These are phyloP conservation scores for Pestalotiopsis fici DNA, from an alignment of 2,329 filamentous ascomycete species.

Conservation along the genomic window DNA sequence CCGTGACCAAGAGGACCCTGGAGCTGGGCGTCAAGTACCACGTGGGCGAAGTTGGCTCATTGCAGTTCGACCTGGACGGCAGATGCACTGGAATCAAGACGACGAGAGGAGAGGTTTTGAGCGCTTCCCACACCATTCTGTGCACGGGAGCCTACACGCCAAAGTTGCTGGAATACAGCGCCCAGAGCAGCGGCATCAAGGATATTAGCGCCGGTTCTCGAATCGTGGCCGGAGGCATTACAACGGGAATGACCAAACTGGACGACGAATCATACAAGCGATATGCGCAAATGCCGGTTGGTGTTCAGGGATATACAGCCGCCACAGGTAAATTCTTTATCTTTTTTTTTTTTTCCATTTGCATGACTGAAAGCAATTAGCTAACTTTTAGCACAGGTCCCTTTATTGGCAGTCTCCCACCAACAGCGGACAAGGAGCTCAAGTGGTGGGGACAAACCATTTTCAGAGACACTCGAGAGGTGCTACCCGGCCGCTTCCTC, in stretches of 20 bases:
- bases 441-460: slow-evolving; percentile 64
- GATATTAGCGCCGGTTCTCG: slow-evolving; percentile 53
- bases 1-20: slow-evolving; percentile 53
- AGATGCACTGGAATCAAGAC: slow-evolving; percentile 51
- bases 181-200: slow-evolving; percentile 43
- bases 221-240: slow-evolving; percentile 61
- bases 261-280: slow-evolving; percentile 43
- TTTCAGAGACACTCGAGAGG: slow-evolving; percentile 54
- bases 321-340: slow-evolving; percentile 31
- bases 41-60: slow-evolving; percentile 47
- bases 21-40: slow-evolving; percentile 61
- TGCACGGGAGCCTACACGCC: slow-evolving; percentile 61
- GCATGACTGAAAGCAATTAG: slow-evolving; percentile 24
- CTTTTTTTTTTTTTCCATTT: not conserved
- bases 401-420: slow-evolving; percentile 58
- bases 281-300: slow-evolving; percentile 52
- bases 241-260: slow-evolving; percentile 58
- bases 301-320: slow-evolving; percentile 31
- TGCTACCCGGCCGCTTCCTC: slow-evolving; percentile 52
- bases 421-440: slow-evolving; percentile 47
- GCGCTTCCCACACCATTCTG: slow-evolving; percentile 53
- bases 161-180: slow-evolving; percentile 53
- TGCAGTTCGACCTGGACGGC: slow-evolving; percentile 47
- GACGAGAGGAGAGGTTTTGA: slow-evolving; percentile 41
- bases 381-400: slow-evolving; percentile 40